Conservation (phyloP, 805 yeast genomes). For the Saccharomyces mikatae region DNA sequence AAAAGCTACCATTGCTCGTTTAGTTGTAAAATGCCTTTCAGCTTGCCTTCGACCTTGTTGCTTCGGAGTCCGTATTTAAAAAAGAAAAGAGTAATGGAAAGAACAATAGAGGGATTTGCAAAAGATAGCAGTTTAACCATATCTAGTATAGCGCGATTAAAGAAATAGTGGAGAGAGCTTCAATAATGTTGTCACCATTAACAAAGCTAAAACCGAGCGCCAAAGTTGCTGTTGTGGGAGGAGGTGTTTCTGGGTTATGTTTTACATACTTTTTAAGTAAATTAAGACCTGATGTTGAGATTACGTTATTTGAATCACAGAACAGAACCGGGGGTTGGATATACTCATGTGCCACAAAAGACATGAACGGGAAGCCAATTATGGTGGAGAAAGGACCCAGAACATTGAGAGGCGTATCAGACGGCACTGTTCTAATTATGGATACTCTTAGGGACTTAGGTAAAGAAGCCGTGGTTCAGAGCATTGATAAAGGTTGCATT, state of each 20-base stretch:
- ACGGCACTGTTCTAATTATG: constrained; percentile 63
- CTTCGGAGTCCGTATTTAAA: neutral
- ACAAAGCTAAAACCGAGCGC: constrained; percentile 26
- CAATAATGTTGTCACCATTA: constrained; percentile 13
- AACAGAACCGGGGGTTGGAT: constrained; percentile 75
- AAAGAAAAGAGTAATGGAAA: neutral
- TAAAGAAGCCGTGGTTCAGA: constrained; percentile 43
- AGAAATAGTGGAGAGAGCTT: neutral
- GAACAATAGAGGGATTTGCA: neutral
- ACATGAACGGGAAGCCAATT: constrained; percentile 22
- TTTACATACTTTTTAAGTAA: constrained; percentile 59
- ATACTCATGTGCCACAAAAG: constrained; percentile 38
- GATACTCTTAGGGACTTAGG: constrained; percentile 49
- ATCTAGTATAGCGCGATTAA: neutral
- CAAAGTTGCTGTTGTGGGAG: constrained; percentile 69
- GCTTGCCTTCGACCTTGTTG: neutral
- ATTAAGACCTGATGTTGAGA: constrained; percentile 67
- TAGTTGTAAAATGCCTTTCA: neutral
- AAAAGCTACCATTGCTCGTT: neutral
- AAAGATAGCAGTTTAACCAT: neutral
- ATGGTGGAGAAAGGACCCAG: constrained; percentile 80
- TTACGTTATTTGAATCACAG: constrained; percentile 54
- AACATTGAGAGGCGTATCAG: constrained; percentile 74
- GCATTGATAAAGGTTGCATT: constrained; percentile 45
- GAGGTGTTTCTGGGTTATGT: constrained; percentile 81